Percentiles rank a stretch among this genome's conserved stretches.
Evolutionary conservation across 106 monocot genomes (phyloP).

Genomic region (Dendrobium officinale): DNA sequence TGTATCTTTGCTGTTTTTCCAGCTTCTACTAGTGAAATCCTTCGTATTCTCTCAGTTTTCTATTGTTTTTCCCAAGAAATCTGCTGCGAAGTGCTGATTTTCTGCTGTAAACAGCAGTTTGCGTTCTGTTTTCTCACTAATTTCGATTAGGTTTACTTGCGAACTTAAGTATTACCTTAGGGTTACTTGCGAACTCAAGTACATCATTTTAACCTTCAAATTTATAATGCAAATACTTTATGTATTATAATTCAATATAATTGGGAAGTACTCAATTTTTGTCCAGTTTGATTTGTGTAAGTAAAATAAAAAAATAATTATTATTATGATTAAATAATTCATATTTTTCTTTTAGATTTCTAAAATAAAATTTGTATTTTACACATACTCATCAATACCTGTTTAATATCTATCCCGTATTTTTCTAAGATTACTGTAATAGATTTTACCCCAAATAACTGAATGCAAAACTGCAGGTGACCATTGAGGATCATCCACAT

Average conservation of each 20-base stretch:
- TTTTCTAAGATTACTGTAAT: neutral
- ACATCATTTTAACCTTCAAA: too few species aligned
- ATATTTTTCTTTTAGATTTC: neutral
- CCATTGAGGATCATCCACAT: slow-evolving; percentile 99
- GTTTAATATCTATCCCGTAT: neutral
- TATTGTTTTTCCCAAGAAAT: too few species aligned
- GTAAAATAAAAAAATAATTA: neutral
- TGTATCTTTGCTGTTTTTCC: too few species aligned
- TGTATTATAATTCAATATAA: neutral
- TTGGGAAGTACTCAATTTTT: neutral
- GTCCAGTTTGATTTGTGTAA: neutral
- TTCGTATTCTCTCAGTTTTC: too few species aligned
- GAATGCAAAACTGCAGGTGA: slow-evolving; percentile 51
- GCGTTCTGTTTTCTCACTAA: too few species aligned
- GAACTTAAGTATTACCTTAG: too few species aligned
- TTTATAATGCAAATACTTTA: neutral
- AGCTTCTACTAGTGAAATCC: too few species aligned
- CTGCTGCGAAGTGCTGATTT: too few species aligned
- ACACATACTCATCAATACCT: neutral
- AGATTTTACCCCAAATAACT: neutral
- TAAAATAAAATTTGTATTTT: neutral
- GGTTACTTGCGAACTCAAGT: too few species aligned
- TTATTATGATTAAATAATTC: neutral
- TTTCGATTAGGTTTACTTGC: too few species aligned
- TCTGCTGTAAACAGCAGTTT: too few species aligned